Evolutionary conservation across 331 rosid species (phyloP).

Genomic region (Acacia concinna): DNA sequence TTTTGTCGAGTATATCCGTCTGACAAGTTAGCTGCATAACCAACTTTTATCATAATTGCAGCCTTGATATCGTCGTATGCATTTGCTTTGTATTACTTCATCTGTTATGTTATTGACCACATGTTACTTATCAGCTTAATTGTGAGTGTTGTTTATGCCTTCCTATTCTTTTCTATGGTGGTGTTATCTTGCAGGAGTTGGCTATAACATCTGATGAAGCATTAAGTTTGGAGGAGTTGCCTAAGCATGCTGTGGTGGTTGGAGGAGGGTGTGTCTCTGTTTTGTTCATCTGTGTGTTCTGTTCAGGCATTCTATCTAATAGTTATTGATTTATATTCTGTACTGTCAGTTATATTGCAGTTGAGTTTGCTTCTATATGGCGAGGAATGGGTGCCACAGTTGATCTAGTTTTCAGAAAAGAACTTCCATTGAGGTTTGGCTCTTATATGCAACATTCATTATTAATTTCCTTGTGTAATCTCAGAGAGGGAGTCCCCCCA

Average conservation of each 20-base stretch:
- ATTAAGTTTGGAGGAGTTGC: slow-evolving; percentile 87
- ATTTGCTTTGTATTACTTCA: slow-evolving; percentile 15
- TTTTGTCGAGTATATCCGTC: slow-evolving; percentile 9
- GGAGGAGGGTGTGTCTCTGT: slow-evolving; percentile 84
- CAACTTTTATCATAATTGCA: slow-evolving; percentile 2
- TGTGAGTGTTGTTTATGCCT: slow-evolving; percentile 12
- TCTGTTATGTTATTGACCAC: slow-evolving; percentile 2
- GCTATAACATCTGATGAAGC: slow-evolving; percentile 97
- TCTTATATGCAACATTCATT: neutral
- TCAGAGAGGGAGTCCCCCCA: slow-evolving; percentile 6
- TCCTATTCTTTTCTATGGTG: slow-evolving; percentile 8
- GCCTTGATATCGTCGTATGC: neutral
- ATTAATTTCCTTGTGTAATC: slow-evolving; percentile 13
- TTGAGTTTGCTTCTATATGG: slow-evolving; percentile 98
- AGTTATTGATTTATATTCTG: slow-evolving; percentile 24
- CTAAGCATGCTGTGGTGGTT: slow-evolving; percentile 80
- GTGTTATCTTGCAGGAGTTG: slow-evolving; percentile 61
- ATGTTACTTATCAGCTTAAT: neutral
- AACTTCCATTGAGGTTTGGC: slow-evolving; percentile 88
- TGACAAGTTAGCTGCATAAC: neutral
- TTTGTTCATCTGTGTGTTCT: slow-evolving; percentile 26
- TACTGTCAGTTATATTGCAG: slow-evolving; percentile 78
- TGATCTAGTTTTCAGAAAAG: slow-evolving; percentile 81
- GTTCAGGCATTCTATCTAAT: slow-evolving; percentile 19
- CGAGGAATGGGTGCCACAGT: slow-evolving; percentile 90